Base-by-base conservation (phyloP, 768 basidiomycete species). In the Lyophyllum semitale region DNA sequence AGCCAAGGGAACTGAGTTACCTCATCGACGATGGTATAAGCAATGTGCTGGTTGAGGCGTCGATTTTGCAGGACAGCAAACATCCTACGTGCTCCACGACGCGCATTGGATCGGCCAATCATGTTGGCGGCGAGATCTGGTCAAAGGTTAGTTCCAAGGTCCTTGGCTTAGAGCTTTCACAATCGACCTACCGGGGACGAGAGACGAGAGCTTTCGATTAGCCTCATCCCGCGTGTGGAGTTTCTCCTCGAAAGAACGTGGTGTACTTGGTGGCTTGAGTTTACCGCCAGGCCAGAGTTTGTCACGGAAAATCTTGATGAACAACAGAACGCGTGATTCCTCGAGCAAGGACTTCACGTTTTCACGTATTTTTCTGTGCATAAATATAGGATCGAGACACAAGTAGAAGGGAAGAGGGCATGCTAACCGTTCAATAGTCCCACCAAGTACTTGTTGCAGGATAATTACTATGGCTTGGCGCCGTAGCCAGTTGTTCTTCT, bases 381-480 rank as follows among this genome's bases (percentile, higher is more conserved):
- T 8, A 5, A 52, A 3, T 47, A 26, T 62, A 8, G 59, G 59
- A 35, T 51, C 51, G 40, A 29, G 37, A 45, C 13, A 29, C 29
- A 8, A 27, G 30, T 15, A 11, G 25, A 29, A 20, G 26, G 25
- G 55, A 18, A 25, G 11, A 49, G 42, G 26, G 29, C 40, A 27
- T 0, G 69, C 83, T 63, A 50, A 96, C 96, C 94, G 79, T 71
- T 99, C 97, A 62, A 98, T 94, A 0, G 97, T 98, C 13, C 92
- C 91, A 11, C 95, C 96, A 2, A 99, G 79, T 3, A 98, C 87
- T 66, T 98, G 96, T 67, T 98, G 97, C 48, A 98, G 73, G 55
- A 98, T 95, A 48, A 98, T 93, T 13, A 98, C 91, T 62, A 97
- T 93, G 2, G 97, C 95, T 68, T 98, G 97, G 18, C 93, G 78